A percentile compares a stretch with the other conserved stretches of the same genome.
Conservation (phyloP, 2,329 filamentous ascomycete genomes). For the Dothiorella sarmentorum region DNA sequence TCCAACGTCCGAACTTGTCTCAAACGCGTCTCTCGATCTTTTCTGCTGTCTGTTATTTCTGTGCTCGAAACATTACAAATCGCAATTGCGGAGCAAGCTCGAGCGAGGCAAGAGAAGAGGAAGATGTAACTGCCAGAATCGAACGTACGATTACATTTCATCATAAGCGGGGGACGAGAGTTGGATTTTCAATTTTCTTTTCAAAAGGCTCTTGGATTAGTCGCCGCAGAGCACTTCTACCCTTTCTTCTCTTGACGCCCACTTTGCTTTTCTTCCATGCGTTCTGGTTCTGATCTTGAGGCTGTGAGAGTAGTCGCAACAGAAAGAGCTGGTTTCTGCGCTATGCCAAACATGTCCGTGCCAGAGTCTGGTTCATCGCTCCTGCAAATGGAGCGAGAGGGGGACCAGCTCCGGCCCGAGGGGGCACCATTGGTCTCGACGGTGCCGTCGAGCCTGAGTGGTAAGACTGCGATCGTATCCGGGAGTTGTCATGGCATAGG, state of each 20-base stretch:
- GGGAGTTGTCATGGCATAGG: constrained; percentile 44
- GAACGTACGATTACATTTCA: too few relatives aligned
- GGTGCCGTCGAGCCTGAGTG: constrained; percentile 18
- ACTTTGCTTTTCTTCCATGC: not conserved
- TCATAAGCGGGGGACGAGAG: too few relatives aligned
- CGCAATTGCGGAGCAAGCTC: too few relatives aligned
- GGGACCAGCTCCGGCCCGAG: not conserved
- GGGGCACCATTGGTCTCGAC: not conserved
- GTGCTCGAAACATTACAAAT: too few relatives aligned
- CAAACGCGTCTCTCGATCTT: not conserved
- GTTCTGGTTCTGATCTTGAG: not conserved
- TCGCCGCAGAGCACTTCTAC: not conserved
- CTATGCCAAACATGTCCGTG: not conserved
- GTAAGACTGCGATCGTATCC: constrained; percentile 40
- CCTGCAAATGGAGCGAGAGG: not conserved
- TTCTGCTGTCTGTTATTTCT: too few relatives aligned
- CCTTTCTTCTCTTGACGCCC: not conserved
- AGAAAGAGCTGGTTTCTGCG: not conserved
- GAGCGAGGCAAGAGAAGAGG: too few relatives aligned
- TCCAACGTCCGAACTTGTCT: too few relatives aligned
- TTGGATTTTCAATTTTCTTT: too few relatives aligned
- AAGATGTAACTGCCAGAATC: too few relatives aligned
- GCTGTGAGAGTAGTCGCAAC: not conserved
- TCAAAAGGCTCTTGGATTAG: too few relatives aligned
- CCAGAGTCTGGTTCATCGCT: not conserved